A percentile compares a stretch with the other conserved stretches of the same genome.
phyloP scores from a whole-genome alignment of 139 green algal species.

The Coccomyxa sp. region DNA sequence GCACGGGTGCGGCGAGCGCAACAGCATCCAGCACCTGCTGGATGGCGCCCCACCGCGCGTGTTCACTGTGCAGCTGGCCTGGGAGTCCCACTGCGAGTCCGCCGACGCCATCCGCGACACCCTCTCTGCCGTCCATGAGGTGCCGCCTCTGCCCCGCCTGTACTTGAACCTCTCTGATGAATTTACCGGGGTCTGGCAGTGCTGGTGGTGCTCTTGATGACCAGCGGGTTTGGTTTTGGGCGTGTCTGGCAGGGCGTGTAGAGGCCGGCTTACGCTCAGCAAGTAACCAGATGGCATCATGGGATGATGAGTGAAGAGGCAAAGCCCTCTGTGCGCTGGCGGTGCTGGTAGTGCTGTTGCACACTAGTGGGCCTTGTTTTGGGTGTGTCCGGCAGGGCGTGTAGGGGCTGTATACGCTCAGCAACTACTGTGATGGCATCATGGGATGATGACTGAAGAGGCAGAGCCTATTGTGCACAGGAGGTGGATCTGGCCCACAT shows the following conservation, averaged over 20 bases:
- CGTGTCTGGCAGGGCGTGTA: no score
- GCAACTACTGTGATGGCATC: not conserved
- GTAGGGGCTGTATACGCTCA: not conserved
- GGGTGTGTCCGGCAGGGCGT: no score
- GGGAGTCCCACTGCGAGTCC: conserved; percentile 41
- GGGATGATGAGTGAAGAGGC: not conserved
- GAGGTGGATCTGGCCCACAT: conserved; percentile 14
- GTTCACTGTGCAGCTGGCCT: conserved; percentile 64
- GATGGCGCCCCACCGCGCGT: conserved; percentile 32
- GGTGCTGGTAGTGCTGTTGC: not conserved
- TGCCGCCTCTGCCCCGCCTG: not conserved
- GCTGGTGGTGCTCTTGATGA: not conserved
- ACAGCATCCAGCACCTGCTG: conserved; percentile 18
- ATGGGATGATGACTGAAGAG: not conserved
- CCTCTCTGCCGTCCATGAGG: conserved; percentile 20
- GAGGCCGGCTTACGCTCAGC: not conserved
- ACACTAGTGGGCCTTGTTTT: not conserved
- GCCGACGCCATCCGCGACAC: conserved; percentile 33
- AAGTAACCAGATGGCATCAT: not conserved
- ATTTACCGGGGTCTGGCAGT: not conserved
- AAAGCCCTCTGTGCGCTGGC: not conserved
- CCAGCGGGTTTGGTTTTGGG: not conserved
- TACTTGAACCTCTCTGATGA: not conserved
- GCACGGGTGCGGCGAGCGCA: conserved; percentile 19
- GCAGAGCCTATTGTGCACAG: not conserved